These are phyloP conservation scores for Lentinula sp. DNA, from an alignment of 768 basidiomycete species.

Conservation along the genomic window DNA sequence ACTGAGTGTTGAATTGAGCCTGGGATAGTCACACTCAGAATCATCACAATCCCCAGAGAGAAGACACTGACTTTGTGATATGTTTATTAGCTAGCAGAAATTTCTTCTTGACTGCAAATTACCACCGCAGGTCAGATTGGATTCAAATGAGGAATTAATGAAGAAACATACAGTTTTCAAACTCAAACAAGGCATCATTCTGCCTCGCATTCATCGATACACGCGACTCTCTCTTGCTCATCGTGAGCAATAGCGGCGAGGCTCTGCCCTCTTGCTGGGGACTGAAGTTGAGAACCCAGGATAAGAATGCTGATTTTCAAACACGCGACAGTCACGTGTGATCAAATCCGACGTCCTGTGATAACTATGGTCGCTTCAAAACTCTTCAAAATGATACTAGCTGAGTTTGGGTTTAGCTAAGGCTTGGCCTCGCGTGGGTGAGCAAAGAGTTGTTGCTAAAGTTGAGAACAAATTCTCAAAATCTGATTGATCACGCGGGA, in stretches of 20 bases:
- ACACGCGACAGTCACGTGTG: neutral
- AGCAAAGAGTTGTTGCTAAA: too few species aligned
- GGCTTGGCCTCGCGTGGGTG: too few species aligned
- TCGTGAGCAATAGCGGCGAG: slow-evolving; percentile 16
- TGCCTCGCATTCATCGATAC: slow-evolving; percentile 61
- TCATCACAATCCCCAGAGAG: neutral
- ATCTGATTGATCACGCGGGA: too few species aligned
- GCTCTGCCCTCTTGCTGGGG: slow-evolving; percentile 5
- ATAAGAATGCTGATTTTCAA: too few species aligned
- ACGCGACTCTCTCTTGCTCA: slow-evolving; percentile 58
- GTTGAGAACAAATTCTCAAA: too few species aligned
- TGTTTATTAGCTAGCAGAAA: slow-evolving; percentile 88
- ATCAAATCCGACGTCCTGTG: neutral
- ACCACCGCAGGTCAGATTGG: slow-evolving; percentile 21
- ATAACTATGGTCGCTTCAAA: too few species aligned
- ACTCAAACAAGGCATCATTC: slow-evolving; percentile 77
- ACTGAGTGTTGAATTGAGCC: slow-evolving; percentile 82
- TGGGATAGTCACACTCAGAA: slow-evolving; percentile 20
- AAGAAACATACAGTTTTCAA: slow-evolving; percentile 66
- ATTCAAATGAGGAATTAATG: slow-evolving; percentile 13
- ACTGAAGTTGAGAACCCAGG: neutral
- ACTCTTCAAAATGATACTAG: too few species aligned
- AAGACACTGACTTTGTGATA: slow-evolving; percentile 67
- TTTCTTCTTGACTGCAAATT: slow-evolving; percentile 78
- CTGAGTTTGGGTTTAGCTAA: too few species aligned